Percentiles rank a stretch among this genome's conserved stretches.
Conservation (phyloP, 2,329 filamentous ascomycete species). For the Bimuria novae-zelandiae region DNA sequence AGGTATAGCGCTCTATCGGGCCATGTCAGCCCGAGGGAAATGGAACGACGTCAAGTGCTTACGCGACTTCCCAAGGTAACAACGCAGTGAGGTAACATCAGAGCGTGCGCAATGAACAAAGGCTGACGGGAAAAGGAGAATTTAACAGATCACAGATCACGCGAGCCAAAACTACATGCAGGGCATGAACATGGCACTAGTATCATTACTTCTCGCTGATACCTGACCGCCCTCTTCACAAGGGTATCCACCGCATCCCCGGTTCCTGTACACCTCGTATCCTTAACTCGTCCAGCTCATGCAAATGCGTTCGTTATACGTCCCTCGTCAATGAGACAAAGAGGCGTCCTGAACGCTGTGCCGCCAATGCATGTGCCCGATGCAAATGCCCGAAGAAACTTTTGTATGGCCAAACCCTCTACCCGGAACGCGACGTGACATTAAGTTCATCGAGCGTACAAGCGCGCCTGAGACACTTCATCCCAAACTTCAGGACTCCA, state of each 20-base stretch:
- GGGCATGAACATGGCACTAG: constrained; percentile 4
- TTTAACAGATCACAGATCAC: no score
- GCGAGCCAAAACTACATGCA: no score
- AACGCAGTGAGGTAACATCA: no score
- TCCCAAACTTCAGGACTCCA: constrained; percentile 47
- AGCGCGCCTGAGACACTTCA: neutral
- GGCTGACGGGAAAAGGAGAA: no score
- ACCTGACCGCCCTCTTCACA: neutral
- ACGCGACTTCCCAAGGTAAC: no score
- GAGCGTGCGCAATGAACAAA: no score
- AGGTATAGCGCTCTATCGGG: neutral
- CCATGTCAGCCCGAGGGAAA: neutral
- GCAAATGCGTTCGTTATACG: constrained; percentile 1
- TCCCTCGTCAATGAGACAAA: neutral
- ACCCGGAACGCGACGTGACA: constrained; percentile 1
- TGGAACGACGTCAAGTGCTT: no score
- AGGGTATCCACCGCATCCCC: constrained; percentile 2
- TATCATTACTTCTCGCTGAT: neutral
- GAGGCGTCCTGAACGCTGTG: constrained; percentile 1
- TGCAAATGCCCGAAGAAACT: constrained; percentile 10
- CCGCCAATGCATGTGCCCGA: constrained; percentile 3
- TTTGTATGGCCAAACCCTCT: constrained; percentile 7
- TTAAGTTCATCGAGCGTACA: neutral
- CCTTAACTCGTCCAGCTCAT: constrained; percentile 7
- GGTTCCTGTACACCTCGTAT: neutral